Evolutionary conservation across 306 rosid species (phyloP).

Genomic region (Arachis stenosperma): DNA sequence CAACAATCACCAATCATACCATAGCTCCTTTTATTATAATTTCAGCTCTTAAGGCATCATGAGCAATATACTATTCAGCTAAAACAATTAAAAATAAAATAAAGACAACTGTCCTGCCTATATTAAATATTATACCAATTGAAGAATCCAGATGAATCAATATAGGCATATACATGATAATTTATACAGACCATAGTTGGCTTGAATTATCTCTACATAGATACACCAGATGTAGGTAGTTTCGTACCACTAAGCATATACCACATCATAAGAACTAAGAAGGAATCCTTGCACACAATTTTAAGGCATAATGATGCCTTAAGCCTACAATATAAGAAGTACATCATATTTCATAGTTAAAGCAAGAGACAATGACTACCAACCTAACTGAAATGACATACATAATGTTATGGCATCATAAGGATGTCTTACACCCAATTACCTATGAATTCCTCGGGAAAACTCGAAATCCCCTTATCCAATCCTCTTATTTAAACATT

Average conservation of each 20-base stretch:
- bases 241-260: too few species aligned
- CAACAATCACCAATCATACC: background rate
- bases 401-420: background rate
- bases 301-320: too few species aligned
- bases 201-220: background rate
- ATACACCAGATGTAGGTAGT: too few species aligned
- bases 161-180: background rate
- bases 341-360: background rate
- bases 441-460: background rate
- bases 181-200: background rate
- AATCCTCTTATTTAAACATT: background rate
- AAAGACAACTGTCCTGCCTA: background rate
- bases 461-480: background rate
- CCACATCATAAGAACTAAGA: too few species aligned
- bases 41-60: background rate
- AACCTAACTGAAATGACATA: background rate
- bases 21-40: background rate
- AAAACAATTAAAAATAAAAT: background rate
- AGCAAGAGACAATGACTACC: background rate
- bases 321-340: too few species aligned
- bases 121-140: background rate
- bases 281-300: too few species aligned
- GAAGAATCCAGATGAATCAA: background rate
- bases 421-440: background rate
- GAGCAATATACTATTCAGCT: background rate